A percentile compares a stretch with the other conserved stretches of the same genome.
These are phyloP conservation scores for Neonectria magnoliae DNA, from an alignment of 2,329 filamentous ascomycete species.

Conservation along the genomic window DNA sequence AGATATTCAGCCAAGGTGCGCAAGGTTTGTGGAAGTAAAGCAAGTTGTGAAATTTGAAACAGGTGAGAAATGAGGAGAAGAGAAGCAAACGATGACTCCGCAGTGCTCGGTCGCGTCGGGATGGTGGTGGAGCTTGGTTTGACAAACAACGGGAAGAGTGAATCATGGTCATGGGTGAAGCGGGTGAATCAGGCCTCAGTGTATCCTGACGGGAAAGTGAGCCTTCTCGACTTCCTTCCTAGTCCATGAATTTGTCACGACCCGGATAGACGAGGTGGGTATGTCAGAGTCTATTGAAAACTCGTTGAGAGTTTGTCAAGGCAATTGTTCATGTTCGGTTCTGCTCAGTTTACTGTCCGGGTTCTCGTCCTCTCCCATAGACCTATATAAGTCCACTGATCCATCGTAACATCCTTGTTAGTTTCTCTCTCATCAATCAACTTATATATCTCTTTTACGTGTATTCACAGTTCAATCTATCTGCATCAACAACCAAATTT, in stretches of 20 bases:
- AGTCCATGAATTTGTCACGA: neutral
- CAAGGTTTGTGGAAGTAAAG: neutral
- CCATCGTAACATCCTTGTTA: neutral
- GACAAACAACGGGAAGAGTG: neutral
- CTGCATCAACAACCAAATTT: neutral
- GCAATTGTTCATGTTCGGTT: neutral
- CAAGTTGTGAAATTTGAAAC: neutral
- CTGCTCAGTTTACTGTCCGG: neutral
- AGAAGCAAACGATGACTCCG: neutral
- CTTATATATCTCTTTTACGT: neutral
- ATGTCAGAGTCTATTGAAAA: neutral
- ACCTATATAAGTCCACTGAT: neutral
- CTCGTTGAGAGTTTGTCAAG: neutral
- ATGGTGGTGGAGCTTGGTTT: neutral
- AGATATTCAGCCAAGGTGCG: neutral
- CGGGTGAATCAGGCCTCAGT: neutral
- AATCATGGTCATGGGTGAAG: neutral
- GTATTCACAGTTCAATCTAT: neutral
- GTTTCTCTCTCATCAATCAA: neutral
- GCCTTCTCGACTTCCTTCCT: neutral
- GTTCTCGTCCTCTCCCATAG: neutral
- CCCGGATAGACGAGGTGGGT: neutral
- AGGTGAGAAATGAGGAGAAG: neutral
- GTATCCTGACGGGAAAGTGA: neutral
- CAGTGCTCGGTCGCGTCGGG: neutral